Base-by-base conservation (phyloP, 2,329 filamentous ascomycete genomes). In the Didymella arachidicola region DNA sequence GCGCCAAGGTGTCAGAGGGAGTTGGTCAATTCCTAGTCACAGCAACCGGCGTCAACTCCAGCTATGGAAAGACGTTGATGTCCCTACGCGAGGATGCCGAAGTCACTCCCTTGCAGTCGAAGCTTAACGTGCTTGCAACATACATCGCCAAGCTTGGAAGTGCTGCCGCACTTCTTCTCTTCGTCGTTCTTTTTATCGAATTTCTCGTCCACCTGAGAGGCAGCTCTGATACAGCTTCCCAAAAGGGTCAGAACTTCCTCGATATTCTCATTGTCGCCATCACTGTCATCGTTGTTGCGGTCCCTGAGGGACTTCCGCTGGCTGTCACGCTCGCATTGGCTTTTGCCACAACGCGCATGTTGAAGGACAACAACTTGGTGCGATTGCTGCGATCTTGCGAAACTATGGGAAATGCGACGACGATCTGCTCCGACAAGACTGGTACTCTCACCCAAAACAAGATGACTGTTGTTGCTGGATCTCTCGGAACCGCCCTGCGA, bases 101-200 rank as follows among this genome's bases (percentile, higher is more conserved):
- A 71, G 89, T 90, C 25, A 94, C 91, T 1, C 91, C 91, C 3
- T 77, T 94, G 7, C 91, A 94, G 74, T 87, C 85, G 2, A 93
- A 93, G 75, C 80, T 94, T 58, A 92, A 93, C 64, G 82, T 87
- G 4, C 81, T 94, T 18, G 91, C 91, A 7, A 90, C 92, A 68
- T 90, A 92, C 69, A 92, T 94, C 67, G 88, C 88, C n/a, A 90
- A 90, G 71, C 82, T 90, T 41, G 88, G 88, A 77, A 92, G 91
- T 73, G 87, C 85, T 60, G 91, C 92, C 47, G 92, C 90, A 64
- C 80, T 95, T 14, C 77, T 93, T 10, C 82, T 97, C 45, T 97
- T 97, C 78, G 83, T 94, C 45, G 89, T 96, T 44, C 83, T 97
- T 14, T 86, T 97, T 70, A 93, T 97, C 79, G 86, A 92, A 69